Percentiles rank a stretch among this genome's conserved stretches.
Evolutionary conservation across 495 filamentous ascomycete genomes (phyloP).

Genomic region (Annulohypoxylon nitens): DNA sequence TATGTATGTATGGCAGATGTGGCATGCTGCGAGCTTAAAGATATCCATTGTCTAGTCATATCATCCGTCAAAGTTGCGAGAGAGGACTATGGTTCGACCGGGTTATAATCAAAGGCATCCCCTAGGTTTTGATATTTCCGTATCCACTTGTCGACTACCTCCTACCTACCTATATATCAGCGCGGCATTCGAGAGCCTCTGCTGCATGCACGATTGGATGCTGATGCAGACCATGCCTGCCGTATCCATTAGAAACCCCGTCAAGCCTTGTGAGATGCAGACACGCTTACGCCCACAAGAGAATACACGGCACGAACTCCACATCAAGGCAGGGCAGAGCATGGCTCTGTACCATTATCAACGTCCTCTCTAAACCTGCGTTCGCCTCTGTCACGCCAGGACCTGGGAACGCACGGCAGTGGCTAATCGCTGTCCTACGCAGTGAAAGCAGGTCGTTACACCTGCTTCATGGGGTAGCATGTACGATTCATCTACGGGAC

Average conservation of each 20-base stretch:
- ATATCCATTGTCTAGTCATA: slow-evolving; percentile 36
- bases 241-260: slow-evolving; percentile 30
- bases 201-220: slow-evolving; percentile 47
- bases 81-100: slow-evolving; percentile 9
- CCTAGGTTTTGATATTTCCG: slow-evolving; percentile 21
- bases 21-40: slow-evolving; percentile 47
- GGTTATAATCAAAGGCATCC: slow-evolving; percentile 20
- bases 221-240: slow-evolving; percentile 30
- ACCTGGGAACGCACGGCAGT: slow-evolving; percentile 31
- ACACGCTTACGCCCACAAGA: slow-evolving; percentile 28
- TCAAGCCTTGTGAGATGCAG: slow-evolving; percentile 39
- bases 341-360: slow-evolving; percentile 29
- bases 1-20: slow-evolving; percentile 49
- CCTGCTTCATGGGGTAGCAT: slow-evolving; percentile 47
- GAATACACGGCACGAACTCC: slow-evolving; percentile 29
- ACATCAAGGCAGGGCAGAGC: slow-evolving; percentile 18
- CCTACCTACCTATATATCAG: slow-evolving; percentile 7
- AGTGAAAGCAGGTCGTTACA: slow-evolving; percentile 44
- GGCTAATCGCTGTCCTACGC: slow-evolving; percentile 44
- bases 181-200: slow-evolving; percentile 34
- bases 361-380: slow-evolving; percentile 24
- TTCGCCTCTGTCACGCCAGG: slow-evolving; percentile 23
- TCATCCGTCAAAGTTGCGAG: slow-evolving; percentile 32
- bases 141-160: slow-evolving; percentile 17
- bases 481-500: slow-evolving; percentile 32